phyloP scores from a whole-genome alignment of 352 stramenopile species.

The Globisporangium mamillatum region DNA sequence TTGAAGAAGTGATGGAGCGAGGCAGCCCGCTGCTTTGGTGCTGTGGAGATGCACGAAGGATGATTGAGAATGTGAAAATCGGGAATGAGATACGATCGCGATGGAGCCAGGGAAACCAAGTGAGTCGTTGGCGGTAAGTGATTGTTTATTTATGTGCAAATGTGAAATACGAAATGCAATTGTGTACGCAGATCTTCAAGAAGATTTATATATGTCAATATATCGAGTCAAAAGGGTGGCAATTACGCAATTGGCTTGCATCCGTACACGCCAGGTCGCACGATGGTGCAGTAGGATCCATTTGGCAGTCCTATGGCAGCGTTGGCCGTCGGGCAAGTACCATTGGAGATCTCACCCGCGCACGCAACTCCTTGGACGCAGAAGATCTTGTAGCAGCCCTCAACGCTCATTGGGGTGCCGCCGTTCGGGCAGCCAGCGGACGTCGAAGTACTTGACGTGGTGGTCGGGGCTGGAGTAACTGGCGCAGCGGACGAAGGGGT shows the following conservation, averaged over 20 bases:
- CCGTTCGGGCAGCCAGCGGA: slow-evolving; percentile 8
- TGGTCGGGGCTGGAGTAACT: background rate
- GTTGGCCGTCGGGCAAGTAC: slow-evolving; percentile 7
- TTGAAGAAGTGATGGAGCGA: background rate
- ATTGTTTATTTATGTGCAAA: background rate
- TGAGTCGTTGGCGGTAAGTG: background rate
- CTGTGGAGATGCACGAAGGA: background rate
- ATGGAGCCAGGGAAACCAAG: background rate
- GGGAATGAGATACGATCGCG: background rate
- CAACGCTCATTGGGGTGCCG: slow-evolving; percentile 10
- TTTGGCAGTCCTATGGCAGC: slow-evolving; percentile 10
- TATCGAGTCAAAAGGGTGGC: background rate
- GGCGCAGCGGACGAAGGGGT: background rate
- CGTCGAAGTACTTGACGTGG: background rate
- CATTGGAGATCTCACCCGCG: slow-evolving; percentile 5
- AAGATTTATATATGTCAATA: background rate
- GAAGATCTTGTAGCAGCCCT: slow-evolving; percentile 20
- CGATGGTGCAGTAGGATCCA: slow-evolving; percentile 13
- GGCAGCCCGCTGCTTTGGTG: background rate
- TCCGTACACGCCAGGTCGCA: slow-evolving; percentile 12
- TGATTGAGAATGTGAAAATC: background rate
- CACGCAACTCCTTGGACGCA: slow-evolving; percentile 21
- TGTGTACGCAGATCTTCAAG: background rate
- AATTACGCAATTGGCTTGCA: slow-evolving; percentile 15
- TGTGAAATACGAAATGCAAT: background rate